A percentile compares a stretch with the other conserved stretches of the same genome.
Conservation (phyloP, 2,329 filamentous ascomycete genomes). For the Neopestalotiopsis sp. region DNA sequence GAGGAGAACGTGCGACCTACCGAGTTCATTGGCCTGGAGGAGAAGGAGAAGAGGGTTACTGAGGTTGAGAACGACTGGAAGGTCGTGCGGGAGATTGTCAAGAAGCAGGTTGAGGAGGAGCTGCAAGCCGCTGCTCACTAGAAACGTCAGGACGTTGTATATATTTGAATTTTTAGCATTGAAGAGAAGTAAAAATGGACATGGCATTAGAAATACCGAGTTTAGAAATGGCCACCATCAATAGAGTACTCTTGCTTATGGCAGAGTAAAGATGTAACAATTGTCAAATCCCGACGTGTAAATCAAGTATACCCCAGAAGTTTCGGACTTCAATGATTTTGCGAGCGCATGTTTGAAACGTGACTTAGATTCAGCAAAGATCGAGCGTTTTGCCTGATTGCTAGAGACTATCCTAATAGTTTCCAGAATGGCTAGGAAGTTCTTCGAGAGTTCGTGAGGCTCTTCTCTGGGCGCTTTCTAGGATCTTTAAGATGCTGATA, state of each 20-base stretch:
- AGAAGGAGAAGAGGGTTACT: constrained; percentile 75
- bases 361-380: too few species aligned
- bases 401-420: neutral
- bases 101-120: constrained; percentile 73
- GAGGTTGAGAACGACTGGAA: constrained; percentile 74
- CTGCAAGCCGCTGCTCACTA: constrained; percentile 35
- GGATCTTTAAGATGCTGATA: neutral
- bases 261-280: neutral
- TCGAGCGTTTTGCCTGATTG: neutral
- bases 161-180: neutral
- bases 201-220: neutral
- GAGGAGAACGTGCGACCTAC: constrained; percentile 74
- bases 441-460: neutral
- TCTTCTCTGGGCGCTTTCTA: neutral
- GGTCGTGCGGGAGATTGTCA: constrained; percentile 76
- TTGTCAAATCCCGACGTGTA: neutral
- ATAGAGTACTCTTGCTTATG: neutral
- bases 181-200: neutral
- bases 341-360: too few species aligned
- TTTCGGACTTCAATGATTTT: neutral
- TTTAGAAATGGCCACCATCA: neutral
- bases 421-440: neutral
- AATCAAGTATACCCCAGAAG: neutral
- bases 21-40: constrained; percentile 81
- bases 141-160: neutral